Conservation (phyloP, 805 yeast genomes). For the Candida namnaoensis region DNA sequence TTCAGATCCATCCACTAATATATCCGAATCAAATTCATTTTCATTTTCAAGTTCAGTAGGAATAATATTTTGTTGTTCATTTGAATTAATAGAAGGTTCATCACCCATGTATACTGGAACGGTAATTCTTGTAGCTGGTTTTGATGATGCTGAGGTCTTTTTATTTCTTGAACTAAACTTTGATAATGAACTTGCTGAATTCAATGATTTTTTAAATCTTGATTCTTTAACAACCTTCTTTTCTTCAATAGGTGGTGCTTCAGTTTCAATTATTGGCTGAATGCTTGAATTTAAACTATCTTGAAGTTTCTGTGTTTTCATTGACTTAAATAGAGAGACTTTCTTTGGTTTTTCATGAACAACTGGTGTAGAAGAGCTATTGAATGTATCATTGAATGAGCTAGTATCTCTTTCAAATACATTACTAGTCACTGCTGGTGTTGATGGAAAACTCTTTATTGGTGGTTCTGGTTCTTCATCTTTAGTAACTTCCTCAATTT, state of each 20-base stretch:
- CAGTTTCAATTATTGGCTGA: too few species aligned
- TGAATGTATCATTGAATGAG: neutral
- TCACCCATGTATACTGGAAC: too few species aligned
- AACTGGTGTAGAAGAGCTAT: neutral
- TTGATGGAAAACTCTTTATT: neutral
- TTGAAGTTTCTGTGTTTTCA: neutral
- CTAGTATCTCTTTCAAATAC: conserved; percentile 7
- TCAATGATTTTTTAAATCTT: neutral
- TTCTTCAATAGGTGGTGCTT: too few species aligned
- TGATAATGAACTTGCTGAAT: neutral
- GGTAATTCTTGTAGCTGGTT: too few species aligned
- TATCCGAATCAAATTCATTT: neutral
- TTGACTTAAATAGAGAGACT: conserved; percentile 22
- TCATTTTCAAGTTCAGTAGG: too few species aligned
- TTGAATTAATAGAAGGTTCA: too few species aligned
- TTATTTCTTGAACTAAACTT: neutral
- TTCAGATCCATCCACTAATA: neutral
- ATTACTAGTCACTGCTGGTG: conserved; percentile 1
- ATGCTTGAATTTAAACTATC: too few species aligned
- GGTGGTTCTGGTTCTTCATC: too few species aligned
- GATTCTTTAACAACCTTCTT: too few species aligned
- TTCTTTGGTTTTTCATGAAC: conserved; percentile 6
- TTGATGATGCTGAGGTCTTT: too few species aligned
- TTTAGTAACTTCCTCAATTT: too few species aligned
- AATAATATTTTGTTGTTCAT: too few species aligned